These are phyloP conservation scores for Puccinellia tenuiflora DNA, from an alignment of 176 grass and related monocot genomes.

Conservation along the genomic window DNA sequence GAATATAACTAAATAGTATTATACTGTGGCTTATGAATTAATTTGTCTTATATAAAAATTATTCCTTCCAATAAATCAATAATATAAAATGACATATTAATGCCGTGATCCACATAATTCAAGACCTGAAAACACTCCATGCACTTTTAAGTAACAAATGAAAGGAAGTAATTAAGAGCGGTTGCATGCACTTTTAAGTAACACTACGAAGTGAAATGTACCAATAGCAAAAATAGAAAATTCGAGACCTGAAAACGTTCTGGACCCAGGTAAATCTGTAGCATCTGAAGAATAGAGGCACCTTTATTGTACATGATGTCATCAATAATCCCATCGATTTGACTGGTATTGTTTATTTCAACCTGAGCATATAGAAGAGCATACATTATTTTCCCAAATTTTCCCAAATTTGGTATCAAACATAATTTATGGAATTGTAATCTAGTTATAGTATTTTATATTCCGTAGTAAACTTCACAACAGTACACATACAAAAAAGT, in stretches of 20 bases:
- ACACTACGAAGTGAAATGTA: not conserved
- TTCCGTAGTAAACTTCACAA: not conserved
- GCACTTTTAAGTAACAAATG: not conserved
- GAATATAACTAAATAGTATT: not conserved
- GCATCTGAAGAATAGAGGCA: slow-evolving; percentile 61
- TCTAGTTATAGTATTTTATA: not conserved
- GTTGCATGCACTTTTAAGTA: not conserved
- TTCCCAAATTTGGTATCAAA: not conserved
- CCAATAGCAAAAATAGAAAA: not conserved
- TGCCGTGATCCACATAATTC: not conserved
- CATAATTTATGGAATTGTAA: not conserved
- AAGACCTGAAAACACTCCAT: too few relatives aligned
- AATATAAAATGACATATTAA: not conserved
- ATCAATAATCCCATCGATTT: slow-evolving; percentile 62
- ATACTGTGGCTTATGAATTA: not conserved
- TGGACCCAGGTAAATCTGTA: slow-evolving; percentile 71
- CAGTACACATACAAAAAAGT: not conserved
- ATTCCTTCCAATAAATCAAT: not conserved
- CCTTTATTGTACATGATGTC: slow-evolving; percentile 76
- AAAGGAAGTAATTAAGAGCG: not conserved
- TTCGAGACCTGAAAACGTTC: slow-evolving; percentile 56
- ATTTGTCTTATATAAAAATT: not conserved
- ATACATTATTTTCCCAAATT: not conserved
- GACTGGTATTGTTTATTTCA: slow-evolving; percentile 64
- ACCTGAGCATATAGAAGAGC: slow-evolving; percentile 32